phyloP scores from a whole-genome alignment of 495 filamentous ascomycete genomes.

The Bacidia rubella region DNA sequence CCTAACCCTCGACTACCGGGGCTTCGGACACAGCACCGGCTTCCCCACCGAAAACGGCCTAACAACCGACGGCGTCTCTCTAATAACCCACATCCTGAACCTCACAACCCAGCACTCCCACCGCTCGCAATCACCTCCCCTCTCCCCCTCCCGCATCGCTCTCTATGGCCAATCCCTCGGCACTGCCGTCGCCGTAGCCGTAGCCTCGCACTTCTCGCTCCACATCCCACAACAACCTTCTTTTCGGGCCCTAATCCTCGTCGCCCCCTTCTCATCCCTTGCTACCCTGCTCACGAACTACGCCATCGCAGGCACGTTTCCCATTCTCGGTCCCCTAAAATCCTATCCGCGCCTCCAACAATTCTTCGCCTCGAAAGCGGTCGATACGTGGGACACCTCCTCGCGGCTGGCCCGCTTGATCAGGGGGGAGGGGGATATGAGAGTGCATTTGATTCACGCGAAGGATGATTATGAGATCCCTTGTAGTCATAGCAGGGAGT shows the following conservation, averaged over 20 bases:
- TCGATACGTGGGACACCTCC: not conserved
- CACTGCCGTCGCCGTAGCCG: conserved; percentile 64
- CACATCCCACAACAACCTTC: conserved; percentile 6
- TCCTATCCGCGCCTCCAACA: conserved; percentile 39
- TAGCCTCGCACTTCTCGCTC: conserved; percentile 48
- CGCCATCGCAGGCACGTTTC: conserved; percentile 59
- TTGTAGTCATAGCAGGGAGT: conserved; percentile 40
- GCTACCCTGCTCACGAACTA: conserved; percentile 58
- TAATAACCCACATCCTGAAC: conserved; percentile 53
- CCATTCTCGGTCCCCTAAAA: conserved; percentile 61
- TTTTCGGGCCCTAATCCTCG: conserved; percentile 62
- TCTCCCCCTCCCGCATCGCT: conserved; percentile 59
- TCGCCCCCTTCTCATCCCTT: conserved; percentile 67
- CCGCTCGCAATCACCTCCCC: conserved; percentile 11
- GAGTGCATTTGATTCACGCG: conserved; percentile 64
- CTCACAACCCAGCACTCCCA: conserved; percentile 22
- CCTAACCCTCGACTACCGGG: conserved; percentile 75
- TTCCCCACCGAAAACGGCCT: conserved; percentile 69
- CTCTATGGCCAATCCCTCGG: conserved; percentile 84
- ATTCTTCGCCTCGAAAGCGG: conserved; percentile 18
- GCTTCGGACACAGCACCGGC: conserved; percentile 72
- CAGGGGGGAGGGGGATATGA: conserved; percentile 31
- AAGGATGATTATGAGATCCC: conserved; percentile 67
- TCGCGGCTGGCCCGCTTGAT: not conserved
- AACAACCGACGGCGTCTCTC: conserved; percentile 61